These are phyloP conservation scores for Lasiodiplodia hormozganensis DNA, from an alignment of 2,329 filamentous ascomycete species.

Conservation along the genomic window DNA sequence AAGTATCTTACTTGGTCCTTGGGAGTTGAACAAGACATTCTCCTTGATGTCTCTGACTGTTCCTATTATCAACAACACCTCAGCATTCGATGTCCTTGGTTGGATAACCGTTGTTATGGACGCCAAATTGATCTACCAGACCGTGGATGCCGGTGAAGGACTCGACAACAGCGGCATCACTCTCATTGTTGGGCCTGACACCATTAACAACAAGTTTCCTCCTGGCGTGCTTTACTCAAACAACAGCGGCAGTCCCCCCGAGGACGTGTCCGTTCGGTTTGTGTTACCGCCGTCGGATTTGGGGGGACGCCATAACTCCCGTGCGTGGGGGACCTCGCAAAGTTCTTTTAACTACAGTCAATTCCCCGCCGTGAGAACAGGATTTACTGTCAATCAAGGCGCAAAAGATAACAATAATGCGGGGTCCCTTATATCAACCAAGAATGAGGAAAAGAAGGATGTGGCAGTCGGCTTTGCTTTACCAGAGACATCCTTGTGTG, in stretches of 20 bases:
- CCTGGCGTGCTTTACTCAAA: conserved; percentile 41
- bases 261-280: conserved; percentile 41
- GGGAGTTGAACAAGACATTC: conserved; percentile 73
- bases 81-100: conserved; percentile 70
- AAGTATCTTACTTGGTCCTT: conserved; percentile 78
- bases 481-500: conserved; percentile 70
- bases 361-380: conserved; percentile 69
- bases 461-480: conserved; percentile 85
- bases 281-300: conserved; percentile 44
- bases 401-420: conserved; percentile 64
- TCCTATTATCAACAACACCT: conserved; percentile 74
- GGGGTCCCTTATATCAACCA: conserved; percentile 70
- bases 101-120: conserved; percentile 84
- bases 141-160: conserved; percentile 70
- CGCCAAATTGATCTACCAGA: conserved; percentile 67
- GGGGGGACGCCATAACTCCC: conserved; percentile 39
- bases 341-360: conserved; percentile 62
- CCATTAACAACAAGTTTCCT: conserved; percentile 65
- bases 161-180: conserved; percentile 73
- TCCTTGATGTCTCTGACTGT: conserved; percentile 82
- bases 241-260: conserved; percentile 34
- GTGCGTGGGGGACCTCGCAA: conserved; percentile 36
- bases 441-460: conserved; percentile 71
- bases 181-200: conserved; percentile 72
- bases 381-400: conserved; percentile 58